Conservation (phyloP, 768 basidiomycete species). For the Phylloporus sp. region DNA sequence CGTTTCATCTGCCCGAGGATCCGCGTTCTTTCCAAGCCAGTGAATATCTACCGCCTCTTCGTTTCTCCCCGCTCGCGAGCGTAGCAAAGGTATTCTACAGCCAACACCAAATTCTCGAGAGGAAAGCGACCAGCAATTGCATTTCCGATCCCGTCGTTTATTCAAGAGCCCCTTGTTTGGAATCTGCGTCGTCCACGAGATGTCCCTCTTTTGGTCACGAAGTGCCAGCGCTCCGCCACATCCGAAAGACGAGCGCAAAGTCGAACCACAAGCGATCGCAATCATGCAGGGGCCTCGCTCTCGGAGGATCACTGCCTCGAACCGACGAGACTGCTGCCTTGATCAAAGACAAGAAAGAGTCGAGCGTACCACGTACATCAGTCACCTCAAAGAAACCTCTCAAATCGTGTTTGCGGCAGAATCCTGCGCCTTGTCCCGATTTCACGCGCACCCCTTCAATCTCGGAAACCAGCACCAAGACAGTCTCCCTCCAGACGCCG, state of each 20-base stretch:
- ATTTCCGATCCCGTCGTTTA: not conserved
- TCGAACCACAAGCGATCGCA: slow-evolving; percentile 8
- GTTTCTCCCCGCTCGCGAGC: slow-evolving; percentile 18
- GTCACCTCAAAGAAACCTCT: slow-evolving; percentile 4
- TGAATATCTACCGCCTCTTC: slow-evolving; percentile 15
- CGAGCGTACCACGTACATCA: not conserved
- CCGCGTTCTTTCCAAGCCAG: not conserved
- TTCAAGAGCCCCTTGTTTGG: not conserved
- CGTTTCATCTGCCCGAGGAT: slow-evolving; percentile 2
- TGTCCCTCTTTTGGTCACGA: not conserved
- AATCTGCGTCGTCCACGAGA: not conserved
- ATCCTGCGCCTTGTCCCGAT: not conserved
- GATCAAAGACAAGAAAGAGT: not conserved
- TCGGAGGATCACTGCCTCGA: slow-evolving; percentile 4
- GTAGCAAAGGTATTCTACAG: slow-evolving; percentile 4
- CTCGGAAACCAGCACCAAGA: slow-evolving; percentile 5
- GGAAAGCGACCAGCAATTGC: not conserved
- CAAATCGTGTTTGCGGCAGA: slow-evolving; percentile 12
- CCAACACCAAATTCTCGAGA: not conserved
- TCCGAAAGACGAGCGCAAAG: not conserved
- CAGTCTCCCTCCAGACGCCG: slow-evolving; percentile 14
- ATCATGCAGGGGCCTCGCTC: slow-evolving; percentile 9
- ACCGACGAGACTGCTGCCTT: not conserved
- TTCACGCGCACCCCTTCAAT: not conserved
- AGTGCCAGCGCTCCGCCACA: not conserved